Percentiles rank a stretch among this genome's conserved stretches.
phyloP scores from a whole-genome alignment of 345 rosid genomes.

The Arabidopsis suecica region DNA sequence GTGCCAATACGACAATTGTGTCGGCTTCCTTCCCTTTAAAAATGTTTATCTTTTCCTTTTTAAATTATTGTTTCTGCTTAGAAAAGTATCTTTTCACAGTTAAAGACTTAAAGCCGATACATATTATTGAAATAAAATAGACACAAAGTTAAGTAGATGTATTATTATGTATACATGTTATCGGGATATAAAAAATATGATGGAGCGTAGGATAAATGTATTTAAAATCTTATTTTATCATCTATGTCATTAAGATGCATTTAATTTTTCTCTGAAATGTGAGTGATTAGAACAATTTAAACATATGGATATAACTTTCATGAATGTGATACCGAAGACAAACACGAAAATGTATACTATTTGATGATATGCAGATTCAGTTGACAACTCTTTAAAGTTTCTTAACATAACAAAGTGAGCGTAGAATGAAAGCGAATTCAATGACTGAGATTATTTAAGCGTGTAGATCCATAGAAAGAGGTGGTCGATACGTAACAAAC shows the following conservation, averaged over 20 bases:
- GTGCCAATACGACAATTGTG: conserved; percentile 33
- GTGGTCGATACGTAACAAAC: neutral
- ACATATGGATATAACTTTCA: neutral
- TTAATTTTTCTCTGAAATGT: neutral
- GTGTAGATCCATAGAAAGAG: neutral
- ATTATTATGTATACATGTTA: too few relatives aligned
- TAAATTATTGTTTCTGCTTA: neutral
- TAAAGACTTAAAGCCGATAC: neutral
- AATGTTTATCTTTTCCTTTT: conserved; percentile 22
- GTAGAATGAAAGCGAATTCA: neutral
- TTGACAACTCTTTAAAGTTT: neutral
- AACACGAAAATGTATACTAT: neutral
- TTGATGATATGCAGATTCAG: neutral
- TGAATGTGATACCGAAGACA: neutral
- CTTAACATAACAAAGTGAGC: neutral
- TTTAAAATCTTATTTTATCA: neutral
- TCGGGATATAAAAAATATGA: neutral
- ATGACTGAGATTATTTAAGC: neutral
- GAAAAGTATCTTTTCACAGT: neutral
- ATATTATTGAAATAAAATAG: neutral
- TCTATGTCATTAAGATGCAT: neutral
- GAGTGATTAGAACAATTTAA: neutral
- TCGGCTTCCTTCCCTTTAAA: conserved; percentile 23
- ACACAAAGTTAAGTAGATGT: neutral
- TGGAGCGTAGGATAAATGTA: neutral